Base-by-base conservation (phyloP, 2,329 filamentous ascomycete species). In the Malbranchea zuffiana region DNA sequence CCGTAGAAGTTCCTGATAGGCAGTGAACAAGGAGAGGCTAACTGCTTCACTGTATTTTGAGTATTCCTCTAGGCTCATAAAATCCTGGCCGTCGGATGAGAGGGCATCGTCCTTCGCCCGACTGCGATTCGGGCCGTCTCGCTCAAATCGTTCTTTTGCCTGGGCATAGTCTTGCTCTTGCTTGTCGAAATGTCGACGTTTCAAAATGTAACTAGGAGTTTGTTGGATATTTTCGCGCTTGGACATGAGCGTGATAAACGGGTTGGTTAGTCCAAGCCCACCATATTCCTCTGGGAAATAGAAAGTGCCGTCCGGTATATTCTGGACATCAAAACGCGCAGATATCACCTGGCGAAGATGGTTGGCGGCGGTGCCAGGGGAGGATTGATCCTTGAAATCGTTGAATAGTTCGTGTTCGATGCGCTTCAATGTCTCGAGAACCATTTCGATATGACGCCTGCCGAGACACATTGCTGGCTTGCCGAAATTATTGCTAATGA, bases 401-500 rank as follows among this genome's bases (percentile, higher is more conserved):
- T 60, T 54, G 46, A 76, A 75, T 2, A 76, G 50, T 2, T 57
- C 53, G 13, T 54, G 54, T 47, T 76, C 71, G 33, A 76, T 73
- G 21, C 63, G 60, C 25, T 60, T 60, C 35, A 74, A 62, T 0
- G 69, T 70, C 3, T 57, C 52, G 35, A 75, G 60, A 38, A 72
- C 67, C 57, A 66, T 67, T 44, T 75, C 68, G 36, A 75, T 65
- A 47, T 77, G 73, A 26, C 61, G 54, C 13, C 65, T 63, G 0
- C 70, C 70, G 42, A 74, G 72, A 43, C 69, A 72, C 39, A 68
- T 62, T 10, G 70, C 67, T 3, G 71, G 66, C 37, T 66, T 66
- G 5, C 67, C 72, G 41, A 77, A 75, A 47, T 75, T 75, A 44
- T 67, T 69, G 35, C 59, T 58, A 49, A 77, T 75, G 52, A 76